phyloP scores from a whole-genome alignment of 768 basidiomycete genomes.

The Boletus rubropictus region DNA sequence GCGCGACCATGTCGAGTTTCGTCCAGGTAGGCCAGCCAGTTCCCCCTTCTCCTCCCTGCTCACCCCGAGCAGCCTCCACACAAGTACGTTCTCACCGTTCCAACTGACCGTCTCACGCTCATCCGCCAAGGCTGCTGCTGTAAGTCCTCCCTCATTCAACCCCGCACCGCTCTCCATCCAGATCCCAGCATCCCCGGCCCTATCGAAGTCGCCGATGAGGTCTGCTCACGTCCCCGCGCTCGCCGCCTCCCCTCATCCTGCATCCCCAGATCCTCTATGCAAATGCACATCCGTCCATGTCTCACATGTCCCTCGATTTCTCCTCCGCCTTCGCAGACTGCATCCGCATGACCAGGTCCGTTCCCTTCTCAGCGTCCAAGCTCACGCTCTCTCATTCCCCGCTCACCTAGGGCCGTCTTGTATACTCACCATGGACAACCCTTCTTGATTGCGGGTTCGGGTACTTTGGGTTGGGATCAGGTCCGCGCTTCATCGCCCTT shows the following conservation, averaged over 20 bases:
- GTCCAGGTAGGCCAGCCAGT: conserved; percentile 21
- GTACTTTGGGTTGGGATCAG: conserved; percentile 97
- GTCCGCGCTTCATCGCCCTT: conserved; percentile 31
- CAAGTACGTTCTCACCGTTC: conserved; percentile 36
- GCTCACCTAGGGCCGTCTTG: conserved; percentile 55
- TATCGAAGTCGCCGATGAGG: conserved; percentile 59
- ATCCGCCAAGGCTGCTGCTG: conserved; percentile 44
- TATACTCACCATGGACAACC: conserved; percentile 78
- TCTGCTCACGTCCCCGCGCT: conserved; percentile 17
- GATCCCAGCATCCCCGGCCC: conserved; percentile 53
- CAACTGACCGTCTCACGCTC: conserved; percentile 22
- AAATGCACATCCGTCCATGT: conserved; percentile 88
- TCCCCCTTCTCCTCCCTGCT: not conserved
- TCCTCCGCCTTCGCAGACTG: conserved; percentile 83
- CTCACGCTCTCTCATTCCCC: not conserved
- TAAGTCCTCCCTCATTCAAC: conserved; percentile 15
- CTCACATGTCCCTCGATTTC: conserved; percentile 87
- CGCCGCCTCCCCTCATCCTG: not conserved
- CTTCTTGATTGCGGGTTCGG: conserved; percentile 90
- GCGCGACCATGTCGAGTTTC: conserved; percentile 23
- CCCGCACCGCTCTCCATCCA: not conserved
- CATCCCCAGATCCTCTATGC: conserved; percentile 69
- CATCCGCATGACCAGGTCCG: conserved; percentile 73
- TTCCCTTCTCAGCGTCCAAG: not conserved
- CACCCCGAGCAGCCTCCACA: conserved; percentile 31